Percentiles rank a stretch among this genome's conserved stretches.
phyloP scores from a whole-genome alignment of 1,139 yeast species.

The Candida buenavistaensis region DNA sequence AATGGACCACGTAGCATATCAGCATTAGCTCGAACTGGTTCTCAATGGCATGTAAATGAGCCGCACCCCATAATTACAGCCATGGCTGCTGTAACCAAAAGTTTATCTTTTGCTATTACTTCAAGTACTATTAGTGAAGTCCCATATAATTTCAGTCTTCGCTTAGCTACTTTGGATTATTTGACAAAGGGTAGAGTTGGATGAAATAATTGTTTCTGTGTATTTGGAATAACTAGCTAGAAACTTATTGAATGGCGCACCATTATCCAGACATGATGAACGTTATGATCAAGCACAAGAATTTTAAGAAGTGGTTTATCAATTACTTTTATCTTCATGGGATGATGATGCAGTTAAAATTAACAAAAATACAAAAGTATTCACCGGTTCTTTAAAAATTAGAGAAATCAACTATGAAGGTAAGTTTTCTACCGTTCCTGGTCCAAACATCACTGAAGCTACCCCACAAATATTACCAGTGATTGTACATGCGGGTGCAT shows the following conservation, averaged over 20 bases:
- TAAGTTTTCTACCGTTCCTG: constrained; percentile 37
- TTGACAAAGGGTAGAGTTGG: constrained; percentile 45
- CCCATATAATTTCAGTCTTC: constrained; percentile 42
- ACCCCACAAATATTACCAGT: constrained; percentile 43
- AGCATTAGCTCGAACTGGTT: constrained; percentile 35
- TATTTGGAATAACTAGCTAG: constrained; percentile 41
- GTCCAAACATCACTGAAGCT: constrained; percentile 43
- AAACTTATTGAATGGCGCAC: constrained; percentile 31
- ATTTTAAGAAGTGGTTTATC: constrained; percentile 38
- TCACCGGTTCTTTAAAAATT: constrained; percentile 17
- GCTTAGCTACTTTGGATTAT: constrained; percentile 41
- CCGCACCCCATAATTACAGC: constrained; percentile 36
- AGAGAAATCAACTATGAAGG: constrained; percentile 29
- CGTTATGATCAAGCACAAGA: constrained; percentile 43
- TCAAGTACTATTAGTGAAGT: constrained; percentile 43
- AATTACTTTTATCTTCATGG: constrained; percentile 40
- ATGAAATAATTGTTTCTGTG: constrained; percentile 43
- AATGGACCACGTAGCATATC: constrained; percentile 32
- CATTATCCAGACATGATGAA: constrained; percentile 34
- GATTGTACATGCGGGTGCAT: constrained; percentile 46
- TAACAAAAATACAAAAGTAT: constrained; percentile 23
- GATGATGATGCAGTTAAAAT: constrained; percentile 39
- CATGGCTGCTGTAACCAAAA: constrained; percentile 41
- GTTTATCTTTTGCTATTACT: constrained; percentile 37
- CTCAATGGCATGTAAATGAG: constrained; percentile 40